Evolutionary conservation across 176 grass and related monocot species (phyloP).

Genomic region (Lolium rigidum): DNA sequence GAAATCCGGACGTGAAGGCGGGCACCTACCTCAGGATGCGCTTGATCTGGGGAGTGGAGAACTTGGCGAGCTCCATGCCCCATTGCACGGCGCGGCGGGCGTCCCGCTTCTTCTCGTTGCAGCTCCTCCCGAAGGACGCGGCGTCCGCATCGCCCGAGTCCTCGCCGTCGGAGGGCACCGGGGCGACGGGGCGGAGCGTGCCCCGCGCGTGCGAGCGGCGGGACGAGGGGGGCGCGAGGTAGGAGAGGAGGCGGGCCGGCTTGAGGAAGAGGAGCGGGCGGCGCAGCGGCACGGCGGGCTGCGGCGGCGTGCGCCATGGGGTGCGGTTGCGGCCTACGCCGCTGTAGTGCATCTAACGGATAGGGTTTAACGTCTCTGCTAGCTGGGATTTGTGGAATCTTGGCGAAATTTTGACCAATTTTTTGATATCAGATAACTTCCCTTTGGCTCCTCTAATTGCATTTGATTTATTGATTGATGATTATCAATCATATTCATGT

Average conservation of each 20-base stretch:
- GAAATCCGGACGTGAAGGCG: neutral
- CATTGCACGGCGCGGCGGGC: conserved; percentile 77
- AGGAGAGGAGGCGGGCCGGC: conserved; percentile 38
- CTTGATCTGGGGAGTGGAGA: conserved; percentile 79
- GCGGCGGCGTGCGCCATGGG: conserved; percentile 47
- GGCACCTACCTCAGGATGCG: conserved; percentile 74
- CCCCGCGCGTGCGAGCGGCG: conserved; percentile 8
- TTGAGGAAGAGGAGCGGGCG: conserved; percentile 42
- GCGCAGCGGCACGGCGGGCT: conserved; percentile 44
- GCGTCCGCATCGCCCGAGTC: conserved; percentile 38
- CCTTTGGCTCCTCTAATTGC: neutral
- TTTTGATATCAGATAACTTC: neutral
- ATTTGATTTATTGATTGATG: too few relatives aligned
- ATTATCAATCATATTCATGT: too few relatives aligned
- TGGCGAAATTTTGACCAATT: neutral
- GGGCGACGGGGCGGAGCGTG: conserved; percentile 49
- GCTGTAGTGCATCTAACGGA: neutral
- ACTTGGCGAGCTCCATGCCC: conserved; percentile 88
- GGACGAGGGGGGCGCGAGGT: conserved; percentile 23
- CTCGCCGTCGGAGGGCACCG: conserved; percentile 39
- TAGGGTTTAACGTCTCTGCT: neutral
- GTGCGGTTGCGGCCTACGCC: neutral
- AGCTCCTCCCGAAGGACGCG: conserved; percentile 56
- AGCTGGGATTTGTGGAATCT: neutral
- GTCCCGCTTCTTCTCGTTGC: conserved; percentile 83